These are phyloP conservation scores for Russula dissimulans DNA, from an alignment of 768 basidiomycete species.

Conservation along the genomic window DNA sequence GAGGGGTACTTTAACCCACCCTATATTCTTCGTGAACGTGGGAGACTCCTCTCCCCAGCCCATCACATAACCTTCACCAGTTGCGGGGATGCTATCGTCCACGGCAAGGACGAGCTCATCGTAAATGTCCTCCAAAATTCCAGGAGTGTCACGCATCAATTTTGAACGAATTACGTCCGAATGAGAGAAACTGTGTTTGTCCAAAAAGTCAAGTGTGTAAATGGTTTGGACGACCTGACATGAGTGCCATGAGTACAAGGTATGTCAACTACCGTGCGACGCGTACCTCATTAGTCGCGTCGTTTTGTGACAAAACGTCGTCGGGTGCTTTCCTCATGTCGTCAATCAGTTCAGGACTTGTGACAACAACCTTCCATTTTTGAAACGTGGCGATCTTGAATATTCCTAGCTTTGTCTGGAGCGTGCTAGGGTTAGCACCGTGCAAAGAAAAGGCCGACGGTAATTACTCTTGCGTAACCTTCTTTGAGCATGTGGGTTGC, in stretches of 20 bases:
- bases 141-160: slow-evolving; percentile 23
- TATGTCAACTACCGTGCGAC: background rate
- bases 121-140: slow-evolving; percentile 32
- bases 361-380: background rate
- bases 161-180: slow-evolving; percentile 13
- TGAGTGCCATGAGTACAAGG: background rate
- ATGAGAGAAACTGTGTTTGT: background rate
- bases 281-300: no score
- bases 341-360: background rate
- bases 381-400: slow-evolving; percentile 33
- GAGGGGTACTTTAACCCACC: slow-evolving; percentile 22
- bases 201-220: background rate
- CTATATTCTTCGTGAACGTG: background rate
- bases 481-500: slow-evolving; percentile 25
- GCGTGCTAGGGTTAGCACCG: no score
- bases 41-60: no score
- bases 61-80: slow-evolving; percentile 11
- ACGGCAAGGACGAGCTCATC: slow-evolving; percentile 38
- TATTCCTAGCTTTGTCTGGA: slow-evolving; percentile 17
- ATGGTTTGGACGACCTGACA: background rate
- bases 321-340: background rate
- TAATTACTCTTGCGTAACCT: slow-evolving; percentile 28
- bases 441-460: background rate
- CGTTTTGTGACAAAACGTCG: background rate
- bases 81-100: slow-evolving; percentile 28